Percentiles rank a stretch among this genome's conserved stretches.
These are phyloP conservation scores for Thraustotheca clavata DNA, from an alignment of 352 stramenopile genomes.

Conservation along the genomic window DNA sequence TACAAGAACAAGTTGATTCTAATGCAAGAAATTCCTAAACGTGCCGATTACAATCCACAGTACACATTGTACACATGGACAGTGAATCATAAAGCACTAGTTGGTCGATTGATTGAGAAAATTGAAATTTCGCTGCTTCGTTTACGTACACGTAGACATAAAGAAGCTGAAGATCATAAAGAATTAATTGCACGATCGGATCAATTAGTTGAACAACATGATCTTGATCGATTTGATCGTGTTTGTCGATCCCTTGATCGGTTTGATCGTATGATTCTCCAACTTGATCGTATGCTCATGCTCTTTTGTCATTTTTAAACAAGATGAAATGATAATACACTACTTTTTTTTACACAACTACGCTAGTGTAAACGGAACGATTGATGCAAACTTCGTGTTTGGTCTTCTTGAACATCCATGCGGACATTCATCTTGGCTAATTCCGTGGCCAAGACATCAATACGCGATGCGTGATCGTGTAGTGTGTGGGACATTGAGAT, in stretches of 20 bases:
- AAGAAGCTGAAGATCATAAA: slow-evolving; percentile 79
- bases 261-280: slow-evolving; percentile 70
- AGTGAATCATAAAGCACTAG: slow-evolving; percentile 59
- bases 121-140: slow-evolving; percentile 63
- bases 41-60: slow-evolving; percentile 80
- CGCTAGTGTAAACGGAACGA: not conserved
- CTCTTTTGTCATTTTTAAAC: slow-evolving; percentile 82
- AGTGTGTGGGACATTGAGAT: slow-evolving; percentile 62
- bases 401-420: slow-evolving; percentile 36
- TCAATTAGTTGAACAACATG: slow-evolving; percentile 77
- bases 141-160: slow-evolving; percentile 56
- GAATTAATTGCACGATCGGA: slow-evolving; percentile 82
- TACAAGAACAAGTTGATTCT: slow-evolving; percentile 65
- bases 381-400: not conserved
- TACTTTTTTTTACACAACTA: not conserved
- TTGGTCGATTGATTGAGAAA: slow-evolving; percentile 47
- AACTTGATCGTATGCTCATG: slow-evolving; percentile 83
- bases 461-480: slow-evolving; percentile 64
- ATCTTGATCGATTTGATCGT: slow-evolving; percentile 82
- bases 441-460: slow-evolving; percentile 63
- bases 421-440: slow-evolving; percentile 71
- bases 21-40: slow-evolving; percentile 83
- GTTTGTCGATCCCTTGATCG: slow-evolving; percentile 76
- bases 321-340: not conserved
- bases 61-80: slow-evolving; percentile 85